A percentile compares a stretch with the other conserved stretches of the same genome.
Conservation (phyloP, 306 rosid genomes). For the Prunus mume region DNA sequence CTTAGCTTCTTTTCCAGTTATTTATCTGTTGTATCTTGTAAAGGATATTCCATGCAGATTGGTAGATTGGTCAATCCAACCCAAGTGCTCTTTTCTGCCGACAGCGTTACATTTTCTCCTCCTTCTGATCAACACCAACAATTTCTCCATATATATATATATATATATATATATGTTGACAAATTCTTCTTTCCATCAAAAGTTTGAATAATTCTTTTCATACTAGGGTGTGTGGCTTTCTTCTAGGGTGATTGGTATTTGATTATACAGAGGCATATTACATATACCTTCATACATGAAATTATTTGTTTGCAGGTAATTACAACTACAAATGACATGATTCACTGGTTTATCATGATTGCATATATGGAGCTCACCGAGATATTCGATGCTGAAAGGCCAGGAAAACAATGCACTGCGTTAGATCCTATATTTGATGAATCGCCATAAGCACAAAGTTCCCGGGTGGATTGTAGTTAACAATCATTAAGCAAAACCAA, state of each 20-base stretch:
- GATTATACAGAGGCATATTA: not conserved
- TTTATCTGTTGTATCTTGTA: not conserved
- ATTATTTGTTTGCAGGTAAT: not conserved
- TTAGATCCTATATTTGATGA: not conserved
- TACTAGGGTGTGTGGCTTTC: not conserved
- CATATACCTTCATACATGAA: not conserved
- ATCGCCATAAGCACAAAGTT: not conserved
- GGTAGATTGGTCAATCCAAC: not conserved
- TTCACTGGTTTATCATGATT: not conserved
- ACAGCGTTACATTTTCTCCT: not conserved
- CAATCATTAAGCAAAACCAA: not conserved
- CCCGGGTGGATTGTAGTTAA: not conserved
- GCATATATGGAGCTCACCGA: not conserved
- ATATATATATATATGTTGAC: not conserved
- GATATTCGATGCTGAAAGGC: not conserved
- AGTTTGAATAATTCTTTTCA: not conserved
- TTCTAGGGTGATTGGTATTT: too few species aligned
- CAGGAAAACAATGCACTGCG: not conserved
- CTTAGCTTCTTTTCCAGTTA: not conserved
- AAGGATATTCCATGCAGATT: not conserved
- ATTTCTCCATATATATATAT: not conserved
- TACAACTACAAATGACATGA: not conserved
- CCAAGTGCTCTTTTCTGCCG: not conserved
- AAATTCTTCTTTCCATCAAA: not conserved
- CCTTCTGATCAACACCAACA: not conserved